Conservation (phyloP, 148 eudicot species). For the Persicaria maculosa region DNA sequence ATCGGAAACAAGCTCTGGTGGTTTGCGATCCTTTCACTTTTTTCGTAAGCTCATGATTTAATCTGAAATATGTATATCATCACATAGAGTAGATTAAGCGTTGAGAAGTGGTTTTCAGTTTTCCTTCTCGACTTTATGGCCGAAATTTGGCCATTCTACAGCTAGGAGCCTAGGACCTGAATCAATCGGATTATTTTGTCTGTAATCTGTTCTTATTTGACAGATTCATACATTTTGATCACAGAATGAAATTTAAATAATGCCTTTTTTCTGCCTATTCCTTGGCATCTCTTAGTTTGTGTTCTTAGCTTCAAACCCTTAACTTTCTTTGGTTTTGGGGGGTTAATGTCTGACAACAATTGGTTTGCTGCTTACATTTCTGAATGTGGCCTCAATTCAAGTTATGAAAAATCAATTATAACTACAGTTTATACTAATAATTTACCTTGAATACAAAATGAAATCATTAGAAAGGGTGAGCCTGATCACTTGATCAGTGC, state of each 20-base stretch:
- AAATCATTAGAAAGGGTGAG: no score
- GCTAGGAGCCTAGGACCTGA: background rate
- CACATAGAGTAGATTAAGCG: conserved; percentile 17
- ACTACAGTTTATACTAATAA: background rate
- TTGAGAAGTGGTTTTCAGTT: conserved; percentile 14
- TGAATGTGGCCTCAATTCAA: background rate
- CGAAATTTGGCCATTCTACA: background rate
- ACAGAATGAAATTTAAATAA: background rate
- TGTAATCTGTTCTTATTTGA: background rate
- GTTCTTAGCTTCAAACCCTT: background rate
- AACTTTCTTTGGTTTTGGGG: no score
- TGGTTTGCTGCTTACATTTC: background rate
- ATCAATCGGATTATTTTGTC: background rate
- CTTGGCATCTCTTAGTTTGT: no score
- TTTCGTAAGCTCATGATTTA: background rate
- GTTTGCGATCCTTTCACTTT: conserved; percentile 1
- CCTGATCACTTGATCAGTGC: no score
- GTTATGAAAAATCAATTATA: background rate
- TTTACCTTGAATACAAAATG: background rate
- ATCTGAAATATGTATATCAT: conserved; percentile 5
- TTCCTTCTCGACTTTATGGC: conserved; percentile 9
- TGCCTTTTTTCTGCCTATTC: background rate
- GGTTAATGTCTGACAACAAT: no score
- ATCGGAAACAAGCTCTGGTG: background rate
- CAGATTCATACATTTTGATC: background rate